Evolutionary conservation across 2,329 filamentous ascomycete species (phyloP).

Genomic region (Lojkania enalia): DNA sequence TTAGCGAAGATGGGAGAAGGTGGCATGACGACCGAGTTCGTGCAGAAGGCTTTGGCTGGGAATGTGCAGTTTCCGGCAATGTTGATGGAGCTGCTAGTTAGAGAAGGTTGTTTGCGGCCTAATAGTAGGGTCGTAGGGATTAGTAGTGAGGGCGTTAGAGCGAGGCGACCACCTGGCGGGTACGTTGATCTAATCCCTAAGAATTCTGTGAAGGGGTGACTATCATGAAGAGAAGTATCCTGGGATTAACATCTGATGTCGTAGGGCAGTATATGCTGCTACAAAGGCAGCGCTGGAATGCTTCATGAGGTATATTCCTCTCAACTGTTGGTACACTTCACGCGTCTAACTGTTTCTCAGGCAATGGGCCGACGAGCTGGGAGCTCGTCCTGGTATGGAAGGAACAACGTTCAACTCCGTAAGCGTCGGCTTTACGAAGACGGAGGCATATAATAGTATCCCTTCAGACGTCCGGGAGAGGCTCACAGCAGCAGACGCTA

Average conservation of each 20-base stretch:
- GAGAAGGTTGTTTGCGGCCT: slow-evolving; percentile 5
- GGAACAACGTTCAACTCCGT: slow-evolving; percentile 32
- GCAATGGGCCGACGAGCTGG: slow-evolving; percentile 23
- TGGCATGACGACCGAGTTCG: slow-evolving; percentile 10
- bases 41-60: slow-evolving; percentile 15
- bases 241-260: background rate
- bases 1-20: slow-evolving; percentile 22
- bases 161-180: slow-evolving; percentile 19
- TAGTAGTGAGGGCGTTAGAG: slow-evolving; percentile 22
- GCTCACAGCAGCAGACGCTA: slow-evolving; percentile 19
- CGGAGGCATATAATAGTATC: slow-evolving; percentile 20
- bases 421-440: slow-evolving; percentile 28
- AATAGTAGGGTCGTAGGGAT: slow-evolving; percentile 18
- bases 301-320: slow-evolving; percentile 18
- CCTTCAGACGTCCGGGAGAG: slow-evolving; percentile 14
- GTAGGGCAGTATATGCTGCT: slow-evolving; percentile 21
- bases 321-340: background rate
- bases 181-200: slow-evolving; percentile 8
- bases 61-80: slow-evolving; percentile 20
- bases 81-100: slow-evolving; percentile 18
- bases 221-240: background rate
- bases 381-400: slow-evolving; percentile 21
- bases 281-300: slow-evolving; percentile 24
- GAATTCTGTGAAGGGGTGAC: no score
- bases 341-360: slow-evolving; percentile 9